Evolutionary conservation across 495 filamentous ascomycete genomes (phyloP).

Genomic region (Clohesyomyces aquaticus): DNA sequence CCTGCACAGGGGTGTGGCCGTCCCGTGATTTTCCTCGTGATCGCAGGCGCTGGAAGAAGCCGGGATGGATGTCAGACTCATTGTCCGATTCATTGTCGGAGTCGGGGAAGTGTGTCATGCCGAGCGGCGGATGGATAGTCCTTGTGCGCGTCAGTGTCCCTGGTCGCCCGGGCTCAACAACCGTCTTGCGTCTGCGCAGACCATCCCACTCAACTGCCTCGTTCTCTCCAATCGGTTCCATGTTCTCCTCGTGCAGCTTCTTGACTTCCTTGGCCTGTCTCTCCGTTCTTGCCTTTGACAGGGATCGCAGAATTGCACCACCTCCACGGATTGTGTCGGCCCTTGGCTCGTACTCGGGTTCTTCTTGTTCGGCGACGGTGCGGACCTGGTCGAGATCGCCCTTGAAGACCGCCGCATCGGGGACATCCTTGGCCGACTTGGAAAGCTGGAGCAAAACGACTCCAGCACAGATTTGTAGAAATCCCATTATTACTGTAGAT

Average conservation of each 20-base stretch:
- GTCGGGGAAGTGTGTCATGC: slow-evolving; percentile 82
- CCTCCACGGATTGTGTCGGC: slow-evolving; percentile 94
- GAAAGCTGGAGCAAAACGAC: slow-evolving; percentile 98
- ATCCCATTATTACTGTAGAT: slow-evolving; percentile 87
- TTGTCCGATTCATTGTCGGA: slow-evolving; percentile 41
- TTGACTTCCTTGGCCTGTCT: slow-evolving; percentile 81
- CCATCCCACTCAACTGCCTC: slow-evolving; percentile 92
- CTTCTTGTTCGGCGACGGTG: slow-evolving; percentile 90
- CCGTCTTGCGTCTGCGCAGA: slow-evolving; percentile 78
- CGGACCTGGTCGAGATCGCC: slow-evolving; percentile 94
- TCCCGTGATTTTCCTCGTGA: slow-evolving; percentile 27
- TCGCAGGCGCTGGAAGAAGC: slow-evolving; percentile 54
- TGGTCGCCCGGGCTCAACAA: slow-evolving; percentile 52
- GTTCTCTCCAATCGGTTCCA: slow-evolving; percentile 75
- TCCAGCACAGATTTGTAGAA: slow-evolving; percentile 90
- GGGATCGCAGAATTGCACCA: slow-evolving; percentile 82
- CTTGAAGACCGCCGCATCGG: slow-evolving; percentile 88
- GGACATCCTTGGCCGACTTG: slow-evolving; percentile 96
- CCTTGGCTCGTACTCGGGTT: slow-evolving; percentile 93
- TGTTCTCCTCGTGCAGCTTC: slow-evolving; percentile 77
- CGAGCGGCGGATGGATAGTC: slow-evolving; percentile 76
- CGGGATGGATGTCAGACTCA: slow-evolving; percentile 57
- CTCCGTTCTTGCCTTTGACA: slow-evolving; percentile 75
- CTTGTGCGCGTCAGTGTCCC: slow-evolving; percentile 51
- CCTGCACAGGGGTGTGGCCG: slow-evolving; percentile 4